phyloP scores from a whole-genome alignment of 257 asterid genomes.

The Petrea volubilis region DNA sequence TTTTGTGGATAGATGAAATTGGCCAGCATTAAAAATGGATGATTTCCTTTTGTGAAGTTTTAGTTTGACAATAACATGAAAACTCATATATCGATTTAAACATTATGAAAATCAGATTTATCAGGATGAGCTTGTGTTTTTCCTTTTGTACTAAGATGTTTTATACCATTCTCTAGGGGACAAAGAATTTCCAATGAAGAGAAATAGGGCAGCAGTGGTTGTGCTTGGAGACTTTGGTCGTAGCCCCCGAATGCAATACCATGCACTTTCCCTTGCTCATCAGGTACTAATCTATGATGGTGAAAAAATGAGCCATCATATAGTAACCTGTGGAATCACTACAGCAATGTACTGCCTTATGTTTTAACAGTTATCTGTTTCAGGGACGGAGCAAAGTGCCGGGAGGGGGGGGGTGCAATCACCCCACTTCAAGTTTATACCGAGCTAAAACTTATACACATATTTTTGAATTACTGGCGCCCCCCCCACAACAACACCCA shows the following conservation, averaged over 20 bases:
- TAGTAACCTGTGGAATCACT: background rate
- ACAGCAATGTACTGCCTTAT: background rate
- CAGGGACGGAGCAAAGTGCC: too few species aligned
- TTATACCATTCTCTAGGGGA: constrained; percentile 15
- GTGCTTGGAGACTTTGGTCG: constrained; percentile 98
- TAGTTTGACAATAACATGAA: background rate
- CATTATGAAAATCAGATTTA: background rate
- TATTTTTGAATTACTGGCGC: too few species aligned
- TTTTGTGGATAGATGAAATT: background rate
- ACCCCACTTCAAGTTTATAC: too few species aligned
- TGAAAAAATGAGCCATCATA: too few species aligned
- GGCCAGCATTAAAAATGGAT: background rate
- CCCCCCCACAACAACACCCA: too few species aligned
- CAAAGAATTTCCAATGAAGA: constrained; percentile 35
- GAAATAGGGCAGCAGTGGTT: constrained; percentile 87
- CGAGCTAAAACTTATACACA: too few species aligned
- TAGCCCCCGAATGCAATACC: constrained; percentile 97
- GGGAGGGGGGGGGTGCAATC: too few species aligned
- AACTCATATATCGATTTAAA: background rate
- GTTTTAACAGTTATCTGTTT: too few species aligned
- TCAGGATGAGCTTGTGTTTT: background rate
- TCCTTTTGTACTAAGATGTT: background rate
- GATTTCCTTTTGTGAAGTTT: background rate
- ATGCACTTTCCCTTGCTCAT: constrained; percentile 89
- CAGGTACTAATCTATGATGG: constrained; percentile 63